Evolutionary conservation across 2,329 filamentous ascomycete genomes (phyloP).

Genomic region (Dactylonectria macrodidyma): DNA sequence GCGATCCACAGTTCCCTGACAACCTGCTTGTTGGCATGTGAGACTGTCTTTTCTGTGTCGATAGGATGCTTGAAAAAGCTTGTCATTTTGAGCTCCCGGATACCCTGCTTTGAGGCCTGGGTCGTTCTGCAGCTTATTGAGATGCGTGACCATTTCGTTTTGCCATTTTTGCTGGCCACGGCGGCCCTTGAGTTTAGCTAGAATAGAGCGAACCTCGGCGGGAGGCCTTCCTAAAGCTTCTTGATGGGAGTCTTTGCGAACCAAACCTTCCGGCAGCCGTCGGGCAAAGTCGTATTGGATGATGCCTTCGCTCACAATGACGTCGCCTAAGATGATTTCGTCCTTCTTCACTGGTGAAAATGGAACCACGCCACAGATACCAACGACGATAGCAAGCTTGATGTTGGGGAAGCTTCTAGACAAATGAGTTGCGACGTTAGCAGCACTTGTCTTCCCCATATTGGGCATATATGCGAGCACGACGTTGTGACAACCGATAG

Average conservation of each 20-base stretch:
- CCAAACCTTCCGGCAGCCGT: too few species aligned
- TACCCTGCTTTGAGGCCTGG: not conserved
- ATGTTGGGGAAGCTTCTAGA: not conserved
- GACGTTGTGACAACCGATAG: not conserved
- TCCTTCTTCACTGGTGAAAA: not conserved
- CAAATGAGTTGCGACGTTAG: not conserved
- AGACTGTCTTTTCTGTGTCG: not conserved
- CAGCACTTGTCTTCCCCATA: not conserved
- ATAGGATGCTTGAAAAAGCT: not conserved
- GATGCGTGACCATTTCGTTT: not conserved
- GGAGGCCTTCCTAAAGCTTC: not conserved
- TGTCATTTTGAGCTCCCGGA: not conserved
- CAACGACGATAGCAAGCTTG: not conserved
- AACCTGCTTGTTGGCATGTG: not conserved
- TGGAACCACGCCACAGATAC: constrained; percentile 4
- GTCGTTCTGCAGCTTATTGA: not conserved
- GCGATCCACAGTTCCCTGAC: not conserved
- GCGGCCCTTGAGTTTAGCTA: not conserved
- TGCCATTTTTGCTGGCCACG: not conserved
- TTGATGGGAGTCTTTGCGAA: too few species aligned
- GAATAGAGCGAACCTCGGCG: not conserved
- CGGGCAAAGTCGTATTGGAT: too few species aligned
- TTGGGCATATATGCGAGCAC: not conserved
- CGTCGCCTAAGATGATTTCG: constrained; percentile 6
- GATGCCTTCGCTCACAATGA: too few species aligned